Percentiles rank a stretch among this genome's conserved stretches.
These are phyloP conservation scores for Phytophthora brassicae DNA, from an alignment of 352 stramenopile species.

Conservation along the genomic window DNA sequence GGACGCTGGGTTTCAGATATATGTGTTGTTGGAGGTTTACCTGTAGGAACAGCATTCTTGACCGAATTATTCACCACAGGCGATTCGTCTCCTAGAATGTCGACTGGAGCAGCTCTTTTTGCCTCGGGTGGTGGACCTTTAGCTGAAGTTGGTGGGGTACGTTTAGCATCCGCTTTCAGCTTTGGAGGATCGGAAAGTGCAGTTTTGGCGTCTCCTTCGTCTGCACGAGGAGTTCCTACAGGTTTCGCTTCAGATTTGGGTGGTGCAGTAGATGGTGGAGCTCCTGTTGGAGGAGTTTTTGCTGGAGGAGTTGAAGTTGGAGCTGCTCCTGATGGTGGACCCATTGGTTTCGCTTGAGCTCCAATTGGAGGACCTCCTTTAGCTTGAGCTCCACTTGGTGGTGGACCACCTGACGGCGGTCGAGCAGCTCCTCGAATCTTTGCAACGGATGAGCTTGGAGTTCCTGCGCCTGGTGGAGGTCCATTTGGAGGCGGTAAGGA, in stretches of 20 bases:
- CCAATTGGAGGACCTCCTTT: slow-evolving; percentile 37
- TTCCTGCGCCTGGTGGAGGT: slow-evolving; percentile 50
- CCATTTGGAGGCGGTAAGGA: slow-evolving; percentile 61
- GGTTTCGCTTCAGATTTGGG: slow-evolving; percentile 29
- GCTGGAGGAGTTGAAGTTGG: slow-evolving; percentile 1
- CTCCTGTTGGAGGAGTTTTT: slow-evolving; percentile 13
- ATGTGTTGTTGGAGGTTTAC: slow-evolving; percentile 23
- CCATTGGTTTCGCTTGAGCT: slow-evolving; percentile 26
- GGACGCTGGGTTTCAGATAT: slow-evolving; percentile 8
- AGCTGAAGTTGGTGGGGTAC: slow-evolving; percentile 18
- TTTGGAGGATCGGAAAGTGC: slow-evolving; percentile 12
- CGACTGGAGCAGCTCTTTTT: slow-evolving; percentile 41
- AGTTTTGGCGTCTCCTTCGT: slow-evolving; percentile 14
- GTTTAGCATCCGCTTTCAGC: slow-evolving; percentile 35
- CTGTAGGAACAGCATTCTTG: slow-evolving; percentile 11
- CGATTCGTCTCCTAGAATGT: slow-evolving; percentile 44
- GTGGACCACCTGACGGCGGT: slow-evolving; percentile 40
- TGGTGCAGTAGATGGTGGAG: slow-evolving; percentile 12
- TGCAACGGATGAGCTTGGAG: slow-evolving; percentile 62
- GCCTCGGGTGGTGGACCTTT: slow-evolving; percentile 23
- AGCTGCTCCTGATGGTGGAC: slow-evolving; percentile 17
- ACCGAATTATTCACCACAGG: slow-evolving; percentile 3
- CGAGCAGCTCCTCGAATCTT: slow-evolving; percentile 72
- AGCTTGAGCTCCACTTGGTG: slow-evolving; percentile 31
- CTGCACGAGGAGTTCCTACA: slow-evolving; percentile 7